Evolutionary conservation across 2,329 filamentous ascomycete genomes (phyloP).

Genomic region (Coniella vitis): DNA sequence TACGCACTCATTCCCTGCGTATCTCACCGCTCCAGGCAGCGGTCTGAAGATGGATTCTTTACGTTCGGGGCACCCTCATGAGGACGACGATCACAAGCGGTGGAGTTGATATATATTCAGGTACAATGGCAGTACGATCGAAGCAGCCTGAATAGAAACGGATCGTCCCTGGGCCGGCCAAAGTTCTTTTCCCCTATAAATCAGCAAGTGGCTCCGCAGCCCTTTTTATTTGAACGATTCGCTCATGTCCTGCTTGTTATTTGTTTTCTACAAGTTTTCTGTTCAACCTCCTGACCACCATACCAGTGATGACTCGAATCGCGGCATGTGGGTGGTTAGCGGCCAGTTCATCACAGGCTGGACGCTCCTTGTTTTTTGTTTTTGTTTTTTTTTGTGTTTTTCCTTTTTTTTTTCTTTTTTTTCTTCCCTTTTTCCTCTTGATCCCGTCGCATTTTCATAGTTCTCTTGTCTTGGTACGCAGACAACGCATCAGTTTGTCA

Average conservation of each 20-base stretch:
- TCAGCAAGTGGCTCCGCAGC: slow-evolving; percentile 13
- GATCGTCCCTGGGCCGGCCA: slow-evolving; percentile 11
- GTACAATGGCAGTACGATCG: background rate
- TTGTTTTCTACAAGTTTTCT: too few relatives aligned
- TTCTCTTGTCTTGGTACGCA: background rate
- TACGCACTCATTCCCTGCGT: slow-evolving; percentile 18
- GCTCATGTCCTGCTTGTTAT: background rate
- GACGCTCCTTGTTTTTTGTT: background rate
- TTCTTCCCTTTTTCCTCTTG: slow-evolving; percentile 3
- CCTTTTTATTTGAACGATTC: slow-evolving; percentile 1
- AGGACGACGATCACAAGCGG: slow-evolving; percentile 12
- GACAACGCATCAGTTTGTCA: background rate
- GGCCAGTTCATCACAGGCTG: too few relatives aligned
- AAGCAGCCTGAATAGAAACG: background rate
- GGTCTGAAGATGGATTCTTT: slow-evolving; percentile 18
- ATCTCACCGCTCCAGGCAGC: slow-evolving; percentile 13
- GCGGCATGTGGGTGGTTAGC: too few relatives aligned
- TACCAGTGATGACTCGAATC: too few relatives aligned
- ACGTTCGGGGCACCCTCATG: slow-evolving; percentile 14
- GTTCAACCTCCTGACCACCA: too few relatives aligned
- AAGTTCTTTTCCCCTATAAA: slow-evolving; percentile 13
- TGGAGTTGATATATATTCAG: slow-evolving; percentile 6
- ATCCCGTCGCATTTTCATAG: background rate
- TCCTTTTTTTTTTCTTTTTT: background rate
- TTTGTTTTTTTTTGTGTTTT: background rate